These are phyloP conservation scores for Chlorella sp. DNA, from an alignment of 139 green algal species.

Conservation along the genomic window DNA sequence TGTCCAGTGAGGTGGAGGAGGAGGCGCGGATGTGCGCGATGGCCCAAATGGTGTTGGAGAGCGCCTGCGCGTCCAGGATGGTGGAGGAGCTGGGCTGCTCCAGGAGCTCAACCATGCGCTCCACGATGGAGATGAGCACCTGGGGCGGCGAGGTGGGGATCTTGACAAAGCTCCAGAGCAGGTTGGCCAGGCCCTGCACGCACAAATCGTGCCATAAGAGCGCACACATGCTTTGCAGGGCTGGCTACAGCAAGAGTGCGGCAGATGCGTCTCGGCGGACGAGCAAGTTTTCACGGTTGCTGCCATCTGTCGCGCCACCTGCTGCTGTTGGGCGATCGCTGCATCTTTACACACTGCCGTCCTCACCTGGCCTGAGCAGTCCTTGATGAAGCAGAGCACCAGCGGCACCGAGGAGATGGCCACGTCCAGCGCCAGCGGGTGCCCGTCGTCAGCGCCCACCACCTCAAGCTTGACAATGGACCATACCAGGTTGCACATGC, in stretches of 20 bases:
- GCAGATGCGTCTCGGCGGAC: not conserved
- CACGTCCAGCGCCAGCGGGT: not conserved
- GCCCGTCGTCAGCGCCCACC: not conserved
- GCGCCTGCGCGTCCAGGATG: not conserved
- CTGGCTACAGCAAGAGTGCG: not conserved
- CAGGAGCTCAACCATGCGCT: not conserved
- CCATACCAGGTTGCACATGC: not conserved
- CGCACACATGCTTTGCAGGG: too few species aligned
- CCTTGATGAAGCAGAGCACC: not conserved
- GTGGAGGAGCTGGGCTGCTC: not conserved
- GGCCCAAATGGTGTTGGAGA: not conserved
- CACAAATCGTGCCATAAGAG: too few species aligned
- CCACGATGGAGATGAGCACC: not conserved
- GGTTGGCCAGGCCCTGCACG: not conserved
- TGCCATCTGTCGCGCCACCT: not conserved
- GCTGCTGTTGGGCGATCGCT: too few species aligned
- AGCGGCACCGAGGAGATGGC: not conserved
- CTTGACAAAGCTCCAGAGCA: not conserved
- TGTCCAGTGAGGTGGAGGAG: not conserved
- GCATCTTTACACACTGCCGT: not conserved
- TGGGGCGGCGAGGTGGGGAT: not conserved
- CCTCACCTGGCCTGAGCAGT: not conserved
- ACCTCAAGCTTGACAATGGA: not conserved
- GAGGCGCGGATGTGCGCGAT: not conserved
- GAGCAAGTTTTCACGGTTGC: not conserved